Percentiles rank a stretch among this genome's conserved stretches.
Conservation (phyloP, 1,284 basidiomycete genomes). For the Moesziomyces antarcticus region DNA sequence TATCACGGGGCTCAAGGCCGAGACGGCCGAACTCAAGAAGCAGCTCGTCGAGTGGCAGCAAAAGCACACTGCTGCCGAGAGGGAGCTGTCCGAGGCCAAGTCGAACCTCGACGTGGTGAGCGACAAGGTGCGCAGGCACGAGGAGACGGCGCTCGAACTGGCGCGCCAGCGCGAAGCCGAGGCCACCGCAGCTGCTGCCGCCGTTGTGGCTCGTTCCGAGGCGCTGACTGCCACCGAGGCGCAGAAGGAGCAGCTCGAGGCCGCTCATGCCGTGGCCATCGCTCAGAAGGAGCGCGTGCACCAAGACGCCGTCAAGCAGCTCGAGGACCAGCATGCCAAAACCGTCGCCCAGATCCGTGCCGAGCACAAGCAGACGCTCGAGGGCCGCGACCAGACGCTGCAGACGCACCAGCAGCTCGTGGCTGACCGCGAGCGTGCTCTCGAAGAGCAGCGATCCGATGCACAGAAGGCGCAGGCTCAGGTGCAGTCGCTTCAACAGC, state of each 20-base stretch:
- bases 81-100: conserved; percentile 38
- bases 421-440: conserved; percentile 21
- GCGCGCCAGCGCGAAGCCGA: conserved; percentile 41
- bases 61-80: conserved; percentile 26
- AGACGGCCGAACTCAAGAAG: conserved; percentile 36
- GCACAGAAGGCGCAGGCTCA: conserved; percentile 15
- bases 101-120: conserved; percentile 40
- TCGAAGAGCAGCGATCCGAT: conserved; percentile 20
- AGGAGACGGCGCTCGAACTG: conserved; percentile 33
- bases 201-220: conserved; percentile 44
- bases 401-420: conserved; percentile 26
- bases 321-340: conserved; percentile 40
- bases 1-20: conserved; percentile 25
- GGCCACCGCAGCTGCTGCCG: conserved; percentile 40
- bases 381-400: conserved; percentile 31
- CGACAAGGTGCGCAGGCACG: conserved; percentile 47
- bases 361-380: conserved; percentile 44
- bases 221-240: conserved; percentile 46
- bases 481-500: conserved; percentile 12
- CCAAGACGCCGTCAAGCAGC: conserved; percentile 41
- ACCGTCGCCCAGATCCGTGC: conserved; percentile 31
- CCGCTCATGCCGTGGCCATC: conserved; percentile 33
- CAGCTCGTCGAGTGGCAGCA: conserved; percentile 28
- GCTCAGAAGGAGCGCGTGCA: conserved; percentile 48
- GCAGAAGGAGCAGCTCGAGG: conserved; percentile 38